Base-by-base conservation (phyloP, 257 asterid genomes). In the Sherardia arvensis region DNA sequence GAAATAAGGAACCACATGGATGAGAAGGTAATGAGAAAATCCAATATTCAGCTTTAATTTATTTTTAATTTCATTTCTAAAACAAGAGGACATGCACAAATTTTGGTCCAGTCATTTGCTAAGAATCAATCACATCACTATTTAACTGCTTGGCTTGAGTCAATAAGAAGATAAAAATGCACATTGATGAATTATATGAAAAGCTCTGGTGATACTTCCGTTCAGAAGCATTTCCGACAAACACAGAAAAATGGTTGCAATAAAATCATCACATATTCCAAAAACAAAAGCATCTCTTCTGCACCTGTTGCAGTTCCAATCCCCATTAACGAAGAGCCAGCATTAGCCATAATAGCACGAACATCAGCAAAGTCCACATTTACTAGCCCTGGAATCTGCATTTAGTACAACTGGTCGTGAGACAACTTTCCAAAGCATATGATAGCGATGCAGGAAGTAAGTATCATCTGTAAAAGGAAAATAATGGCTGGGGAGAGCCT, bases 301-400 rank as follows among this genome's bases (percentile, higher is more conserved):
- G 11, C 79, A 91, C 98, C 96, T 72, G 98, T 91, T 12, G 95
- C 96, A 14, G 97, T 85, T 76, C 98, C 98, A 68, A 91, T 88
- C 64, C 96, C 98, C 96, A 91, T 86, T 74, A 91, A 72, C 30
- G 98, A 88, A 23, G 96, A 88, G 45, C 98, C 98, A 62, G 98
- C 96, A 82, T 72, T 86, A 61, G 89, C 95, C 98, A 91, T 91
- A 71, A 88, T 86, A 53, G 98, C 96, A 72, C 95, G 89, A 34
- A 91, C 96, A 80, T 91, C 98, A 73, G 96, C 98, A 80, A 91
- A 91, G 81, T 91, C 98, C 47, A 91, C 98, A 74, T 91, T 91
- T 4, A 88, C 98, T 59, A 91, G 80, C 61, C 98, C 98, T 0
- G 98, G 98, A 64, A 91, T 84, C 98, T 91, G 95, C 83, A 79